phyloP scores from a whole-genome alignment of 1,284 basidiomycete genomes.

The Tetrapyrgos nigripes region DNA sequence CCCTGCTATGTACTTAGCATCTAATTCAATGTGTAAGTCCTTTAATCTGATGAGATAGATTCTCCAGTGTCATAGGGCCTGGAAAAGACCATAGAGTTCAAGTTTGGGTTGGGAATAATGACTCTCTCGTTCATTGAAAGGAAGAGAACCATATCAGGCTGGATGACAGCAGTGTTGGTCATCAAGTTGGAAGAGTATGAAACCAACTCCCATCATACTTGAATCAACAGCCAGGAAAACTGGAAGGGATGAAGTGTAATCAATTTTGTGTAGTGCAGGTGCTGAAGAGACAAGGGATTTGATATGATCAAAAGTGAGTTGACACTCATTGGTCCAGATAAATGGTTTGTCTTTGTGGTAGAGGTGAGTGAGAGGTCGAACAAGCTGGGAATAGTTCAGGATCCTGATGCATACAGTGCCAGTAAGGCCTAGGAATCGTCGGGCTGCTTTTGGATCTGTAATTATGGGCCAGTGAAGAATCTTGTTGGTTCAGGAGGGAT shows the following conservation, averaged over 20 bases:
- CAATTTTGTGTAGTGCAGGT: constrained; percentile 1
- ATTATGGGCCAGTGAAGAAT: too few species aligned
- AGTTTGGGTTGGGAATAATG: constrained; percentile 42
- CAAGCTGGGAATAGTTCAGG: too few species aligned
- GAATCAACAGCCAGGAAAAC: constrained; percentile 43
- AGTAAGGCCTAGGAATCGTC: too few species aligned
- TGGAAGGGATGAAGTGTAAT: background rate
- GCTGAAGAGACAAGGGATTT: background rate
- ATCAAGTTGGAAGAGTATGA: constrained; percentile 36
- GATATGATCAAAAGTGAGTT: too few species aligned
- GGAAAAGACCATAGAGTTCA: constrained; percentile 5
- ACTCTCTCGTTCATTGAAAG: constrained; percentile 39
- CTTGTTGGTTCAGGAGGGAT: too few species aligned
- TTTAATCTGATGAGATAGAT: constrained; percentile 1
- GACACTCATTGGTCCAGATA: too few species aligned
- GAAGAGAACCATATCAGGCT: constrained; percentile 41
- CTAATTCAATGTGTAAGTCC: too few species aligned
- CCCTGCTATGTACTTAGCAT: constrained; percentile 4
- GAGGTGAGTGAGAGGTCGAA: too few species aligned
- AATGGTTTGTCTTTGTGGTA: too few species aligned
- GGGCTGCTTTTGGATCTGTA: too few species aligned
- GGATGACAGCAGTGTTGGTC: constrained; percentile 21
- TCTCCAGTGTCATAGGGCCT: background rate
- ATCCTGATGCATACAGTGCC: too few species aligned
- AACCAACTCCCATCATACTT: constrained; percentile 40